Conservation (phyloP, 345 rosid species). For the Citrus inodora region DNA sequence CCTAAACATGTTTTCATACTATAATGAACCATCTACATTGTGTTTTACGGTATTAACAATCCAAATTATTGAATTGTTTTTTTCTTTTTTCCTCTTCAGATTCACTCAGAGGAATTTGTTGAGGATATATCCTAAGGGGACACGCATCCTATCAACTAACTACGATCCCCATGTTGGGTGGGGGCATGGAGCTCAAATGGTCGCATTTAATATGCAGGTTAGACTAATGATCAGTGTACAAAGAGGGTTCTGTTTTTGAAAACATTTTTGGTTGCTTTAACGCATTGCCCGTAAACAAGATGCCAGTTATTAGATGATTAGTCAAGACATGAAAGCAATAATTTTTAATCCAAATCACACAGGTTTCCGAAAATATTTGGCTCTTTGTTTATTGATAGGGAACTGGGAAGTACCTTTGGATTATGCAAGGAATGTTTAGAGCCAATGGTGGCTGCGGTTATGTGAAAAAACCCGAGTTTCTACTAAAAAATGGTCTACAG, state of each 20-base stretch:
- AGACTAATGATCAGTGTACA: neutral
- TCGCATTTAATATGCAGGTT: conserved; percentile 99
- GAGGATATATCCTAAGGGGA: conserved; percentile 80
- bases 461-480: conserved; percentile 71
- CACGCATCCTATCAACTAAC: conserved; percentile 71
- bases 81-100: conserved; percentile 19
- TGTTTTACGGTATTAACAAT: neutral
- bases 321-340: neutral
- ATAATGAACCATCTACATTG: neutral
- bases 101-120: conserved; percentile 77
- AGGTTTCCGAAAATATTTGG: neutral
- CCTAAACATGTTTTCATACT: too few relatives aligned
- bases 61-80: neutral
- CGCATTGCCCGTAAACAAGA: neutral
- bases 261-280: neutral
- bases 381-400: conserved; percentile 37
- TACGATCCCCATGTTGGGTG: conserved; percentile 81
- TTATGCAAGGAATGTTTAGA: conserved; percentile 89
- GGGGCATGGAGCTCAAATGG: conserved; percentile 99
- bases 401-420: conserved; percentile 60
- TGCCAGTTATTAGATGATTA: neutral
- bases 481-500: conserved; percentile 32
- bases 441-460: conserved; percentile 86
- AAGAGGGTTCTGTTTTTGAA: neutral
- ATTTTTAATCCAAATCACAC: neutral